Conservation (phyloP, 257 asterid species). For the Solanum stenotomum region DNA sequence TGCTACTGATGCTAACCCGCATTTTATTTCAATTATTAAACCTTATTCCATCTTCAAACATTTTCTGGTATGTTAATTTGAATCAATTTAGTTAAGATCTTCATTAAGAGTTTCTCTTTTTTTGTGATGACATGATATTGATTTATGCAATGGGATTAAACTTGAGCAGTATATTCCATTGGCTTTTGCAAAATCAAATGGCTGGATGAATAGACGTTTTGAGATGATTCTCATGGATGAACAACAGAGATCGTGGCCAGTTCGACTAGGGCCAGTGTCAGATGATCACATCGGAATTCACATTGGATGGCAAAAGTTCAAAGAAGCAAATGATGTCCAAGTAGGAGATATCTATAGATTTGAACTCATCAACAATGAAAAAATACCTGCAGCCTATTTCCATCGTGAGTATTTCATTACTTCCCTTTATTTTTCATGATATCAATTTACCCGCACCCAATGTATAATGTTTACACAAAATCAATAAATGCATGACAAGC, state of each 20-base stretch:
- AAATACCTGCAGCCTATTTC: too few species aligned
- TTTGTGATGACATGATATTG: not conserved
- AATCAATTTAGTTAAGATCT: not conserved
- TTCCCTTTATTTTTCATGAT: not conserved
- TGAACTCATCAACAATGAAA: too few species aligned
- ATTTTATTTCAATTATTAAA: not conserved
- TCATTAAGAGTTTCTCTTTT: not conserved
- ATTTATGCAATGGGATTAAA: not conserved
- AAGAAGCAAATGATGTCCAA: constrained; percentile 1
- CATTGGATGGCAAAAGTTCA: not conserved
- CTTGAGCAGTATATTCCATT: not conserved
- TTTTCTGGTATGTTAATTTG: not conserved
- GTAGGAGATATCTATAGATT: not conserved
- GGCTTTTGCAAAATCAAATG: not conserved
- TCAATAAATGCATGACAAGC: not conserved
- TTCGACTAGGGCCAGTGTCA: not conserved
- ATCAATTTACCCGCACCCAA: not conserved
- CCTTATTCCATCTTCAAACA: not conserved
- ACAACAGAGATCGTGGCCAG: not conserved
- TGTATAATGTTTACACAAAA: not conserved
- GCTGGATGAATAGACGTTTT: not conserved
- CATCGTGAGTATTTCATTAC: too few species aligned
- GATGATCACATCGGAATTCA: not conserved
- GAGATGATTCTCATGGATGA: not conserved
- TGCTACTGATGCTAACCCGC: not conserved